phyloP scores from a whole-genome alignment of 805 yeast species.

The Suhomyces tanzawaensis region DNA sequence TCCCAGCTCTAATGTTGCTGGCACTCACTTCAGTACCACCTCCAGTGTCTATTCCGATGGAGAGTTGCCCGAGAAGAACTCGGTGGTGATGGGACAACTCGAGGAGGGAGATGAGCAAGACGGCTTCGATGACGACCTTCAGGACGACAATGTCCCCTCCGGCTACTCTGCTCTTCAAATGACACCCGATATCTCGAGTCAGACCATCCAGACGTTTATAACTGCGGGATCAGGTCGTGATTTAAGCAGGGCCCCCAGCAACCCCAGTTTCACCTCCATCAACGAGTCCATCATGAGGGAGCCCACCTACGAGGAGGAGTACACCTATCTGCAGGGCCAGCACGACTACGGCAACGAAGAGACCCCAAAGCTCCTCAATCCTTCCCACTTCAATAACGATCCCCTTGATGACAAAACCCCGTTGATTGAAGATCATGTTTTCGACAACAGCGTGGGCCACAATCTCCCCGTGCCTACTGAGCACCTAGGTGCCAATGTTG shows the following conservation, averaged over 20 bases:
- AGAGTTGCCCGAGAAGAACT: constrained; percentile 12
- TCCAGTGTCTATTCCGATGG: constrained; percentile 37
- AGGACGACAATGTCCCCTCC: background rate
- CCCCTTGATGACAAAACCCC: constrained; percentile 33
- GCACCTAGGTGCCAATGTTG: background rate
- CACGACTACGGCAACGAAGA: constrained; percentile 18
- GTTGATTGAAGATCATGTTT: constrained; percentile 11
- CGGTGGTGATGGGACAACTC: constrained; percentile 11
- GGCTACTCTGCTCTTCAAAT: background rate
- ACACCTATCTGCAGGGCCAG: constrained; percentile 11
- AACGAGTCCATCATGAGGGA: constrained; percentile 30
- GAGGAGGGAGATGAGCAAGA: constrained; percentile 19
- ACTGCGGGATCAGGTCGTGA: constrained; percentile 20
- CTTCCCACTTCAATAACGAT: constrained; percentile 9
- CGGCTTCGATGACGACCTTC: background rate
- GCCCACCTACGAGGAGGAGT: constrained; percentile 5
- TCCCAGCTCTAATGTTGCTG: constrained; percentile 1
- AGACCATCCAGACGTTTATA: constrained; percentile 25
- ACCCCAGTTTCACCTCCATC: constrained; percentile 35
- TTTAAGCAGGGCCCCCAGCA: constrained; percentile 3
- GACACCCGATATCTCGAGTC: constrained; percentile 17
- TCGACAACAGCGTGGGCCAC: constrained; percentile 10
- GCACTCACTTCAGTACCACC: constrained; percentile 28
- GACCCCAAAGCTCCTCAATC: constrained; percentile 28
- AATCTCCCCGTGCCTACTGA: constrained; percentile 5